Conservation (phyloP, 495 filamentous ascomycete genomes). For the Cercophora sp. region DNA sequence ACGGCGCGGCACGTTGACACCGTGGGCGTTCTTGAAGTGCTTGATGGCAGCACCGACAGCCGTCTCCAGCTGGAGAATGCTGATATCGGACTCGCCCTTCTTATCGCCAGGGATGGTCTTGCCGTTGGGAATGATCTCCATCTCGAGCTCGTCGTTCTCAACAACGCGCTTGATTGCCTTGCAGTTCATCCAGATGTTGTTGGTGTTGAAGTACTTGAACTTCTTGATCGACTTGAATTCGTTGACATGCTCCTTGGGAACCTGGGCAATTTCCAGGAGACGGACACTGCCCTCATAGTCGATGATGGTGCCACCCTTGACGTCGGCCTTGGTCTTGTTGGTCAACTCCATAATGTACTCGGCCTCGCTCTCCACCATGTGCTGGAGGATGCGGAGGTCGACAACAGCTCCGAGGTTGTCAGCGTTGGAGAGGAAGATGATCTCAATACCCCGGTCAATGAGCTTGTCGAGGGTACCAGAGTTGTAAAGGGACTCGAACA, state of each 20-base stretch:
- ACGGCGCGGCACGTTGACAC: conserved; percentile 95
- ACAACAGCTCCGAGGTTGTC: conserved; percentile 98
- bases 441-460: conserved; percentile 88
- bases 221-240: conserved; percentile 99
- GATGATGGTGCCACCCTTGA: conserved; percentile 99
- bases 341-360: conserved; percentile 99
- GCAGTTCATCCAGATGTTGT: conserved; percentile 99
- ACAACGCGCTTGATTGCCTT: conserved; percentile 98
- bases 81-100: conserved; percentile 98
- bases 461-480: conserved; percentile 97
- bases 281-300: conserved; percentile 96
- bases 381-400: conserved; percentile 94
- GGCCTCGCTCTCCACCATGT: conserved; percentile 93
- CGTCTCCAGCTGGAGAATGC: conserved; percentile 96
- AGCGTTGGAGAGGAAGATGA: conserved; percentile 97
- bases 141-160: conserved; percentile 95
- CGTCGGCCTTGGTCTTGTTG: conserved; percentile 99
- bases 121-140: conserved; percentile 99
- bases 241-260: conserved; percentile 99
- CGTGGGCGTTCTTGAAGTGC: conserved; percentile 97
- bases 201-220: conserved; percentile 99
- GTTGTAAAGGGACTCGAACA: conserved; percentile 99
- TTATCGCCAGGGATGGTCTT: conserved; percentile 98
- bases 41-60: conserved; percentile 97
- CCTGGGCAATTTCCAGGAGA: conserved; percentile 96